Percentiles rank a stretch among this genome's conserved stretches.
Conservation (phyloP, 2,329 filamentous ascomycete genomes). For the Alternaria gansuensis region DNA sequence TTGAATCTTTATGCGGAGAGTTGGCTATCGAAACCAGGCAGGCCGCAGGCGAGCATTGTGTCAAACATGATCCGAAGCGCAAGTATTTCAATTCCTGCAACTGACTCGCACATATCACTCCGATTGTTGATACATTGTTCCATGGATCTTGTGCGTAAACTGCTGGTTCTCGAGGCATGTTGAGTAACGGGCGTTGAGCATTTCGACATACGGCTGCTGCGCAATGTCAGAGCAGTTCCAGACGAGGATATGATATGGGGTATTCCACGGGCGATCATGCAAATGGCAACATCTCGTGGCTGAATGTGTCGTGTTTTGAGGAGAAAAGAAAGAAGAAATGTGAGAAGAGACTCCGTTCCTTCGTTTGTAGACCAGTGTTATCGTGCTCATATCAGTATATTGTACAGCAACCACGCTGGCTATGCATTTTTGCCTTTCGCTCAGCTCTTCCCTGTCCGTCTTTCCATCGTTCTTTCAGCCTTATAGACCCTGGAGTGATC, state of each 20-base stretch:
- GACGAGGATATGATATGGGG: neutral
- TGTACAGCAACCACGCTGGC: constrained; percentile 44
- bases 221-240: neutral
- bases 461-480: neutral
- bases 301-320: neutral
- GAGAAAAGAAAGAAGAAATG: neutral
- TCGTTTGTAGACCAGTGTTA: constrained; percentile 19
- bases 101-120: constrained; percentile 3
- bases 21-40: constrained; percentile 11
- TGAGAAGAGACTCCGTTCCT: constrained; percentile 8
- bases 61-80: constrained; percentile 13
- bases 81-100: constrained; percentile 16
- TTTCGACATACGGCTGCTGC: neutral
- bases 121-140: neutral
- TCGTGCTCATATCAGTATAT: constrained; percentile 32
- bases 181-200: neutral
- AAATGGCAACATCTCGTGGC: neutral
- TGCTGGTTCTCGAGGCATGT: neutral
- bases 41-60: constrained; percentile 19
- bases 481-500: constrained; percentile 11
- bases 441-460: neutral
- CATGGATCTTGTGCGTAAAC: neutral
- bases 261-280: neutral
- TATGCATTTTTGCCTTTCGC: constrained; percentile 28
- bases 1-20: constrained; percentile 4